phyloP scores from a whole-genome alignment of 352 stramenopile species.

The Globisporangium cederbergense region DNA sequence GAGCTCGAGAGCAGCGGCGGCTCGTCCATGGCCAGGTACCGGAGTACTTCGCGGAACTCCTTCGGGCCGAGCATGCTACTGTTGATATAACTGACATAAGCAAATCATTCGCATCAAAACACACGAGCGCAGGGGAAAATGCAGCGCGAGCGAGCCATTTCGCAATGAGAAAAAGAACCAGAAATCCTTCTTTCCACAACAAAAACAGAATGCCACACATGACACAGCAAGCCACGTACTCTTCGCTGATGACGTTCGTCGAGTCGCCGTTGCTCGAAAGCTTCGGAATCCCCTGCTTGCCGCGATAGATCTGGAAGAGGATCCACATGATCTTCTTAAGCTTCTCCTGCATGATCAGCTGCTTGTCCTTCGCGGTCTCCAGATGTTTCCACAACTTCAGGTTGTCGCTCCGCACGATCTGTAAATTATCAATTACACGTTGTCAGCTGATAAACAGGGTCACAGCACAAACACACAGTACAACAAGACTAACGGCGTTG shows the following conservation, averaged over 20 bases:
- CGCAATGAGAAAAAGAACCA: constrained; percentile 17
- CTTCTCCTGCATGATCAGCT: constrained; percentile 89
- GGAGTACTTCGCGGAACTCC: constrained; percentile 81
- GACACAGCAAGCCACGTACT: constrained; percentile 47
- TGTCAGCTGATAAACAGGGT: not conserved
- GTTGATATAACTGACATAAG: constrained; percentile 75
- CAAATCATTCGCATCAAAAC: constrained; percentile 26
- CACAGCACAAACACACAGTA: not conserved
- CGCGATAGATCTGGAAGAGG: constrained; percentile 86
- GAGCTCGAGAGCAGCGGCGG: constrained; percentile 61
- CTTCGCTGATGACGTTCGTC: constrained; percentile 62
- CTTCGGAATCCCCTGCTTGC: constrained; percentile 79
- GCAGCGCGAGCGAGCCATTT: constrained; percentile 23
- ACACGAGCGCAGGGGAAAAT: constrained; percentile 19
- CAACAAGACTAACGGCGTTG: constrained; percentile 52
- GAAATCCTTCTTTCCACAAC: constrained; percentile 12
- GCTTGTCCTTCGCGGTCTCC: constrained; percentile 82
- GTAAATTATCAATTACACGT: not conserved
- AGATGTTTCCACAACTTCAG: constrained; percentile 88
- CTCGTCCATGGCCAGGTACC: constrained; percentile 85
- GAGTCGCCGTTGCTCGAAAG: constrained; percentile 50
- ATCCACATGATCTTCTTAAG: constrained; percentile 93
- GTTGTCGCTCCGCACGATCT: constrained; percentile 87
- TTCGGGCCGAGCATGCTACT: constrained; percentile 78
- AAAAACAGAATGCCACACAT: not conserved